Conservation (phyloP, 345 rosid genomes). For the Hibiscus syriacus region DNA sequence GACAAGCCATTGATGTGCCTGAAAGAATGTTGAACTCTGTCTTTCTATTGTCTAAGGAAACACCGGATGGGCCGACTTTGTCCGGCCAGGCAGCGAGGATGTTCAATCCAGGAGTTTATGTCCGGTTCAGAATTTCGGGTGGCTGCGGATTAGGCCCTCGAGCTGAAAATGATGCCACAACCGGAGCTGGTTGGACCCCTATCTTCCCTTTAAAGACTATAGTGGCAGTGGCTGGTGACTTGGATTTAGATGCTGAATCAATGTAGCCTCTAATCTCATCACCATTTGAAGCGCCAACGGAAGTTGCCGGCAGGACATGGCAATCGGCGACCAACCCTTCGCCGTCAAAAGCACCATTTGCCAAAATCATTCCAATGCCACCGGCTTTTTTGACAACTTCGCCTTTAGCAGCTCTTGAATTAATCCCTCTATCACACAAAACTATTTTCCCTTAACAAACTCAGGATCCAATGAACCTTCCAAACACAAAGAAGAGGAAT, state of each 20-base stretch:
- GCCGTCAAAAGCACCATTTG: constrained; percentile 80
- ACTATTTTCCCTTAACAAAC: constrained; percentile 63
- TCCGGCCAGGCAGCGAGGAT: constrained; percentile 97
- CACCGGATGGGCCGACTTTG: constrained; percentile 63
- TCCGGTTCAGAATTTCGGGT: constrained; percentile 85
- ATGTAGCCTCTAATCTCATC: constrained; percentile 64
- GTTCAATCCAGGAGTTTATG: constrained; percentile 83
- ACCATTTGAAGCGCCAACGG: constrained; percentile 66
- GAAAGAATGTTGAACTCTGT: constrained; percentile 83
- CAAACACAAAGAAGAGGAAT: constrained; percentile 68
- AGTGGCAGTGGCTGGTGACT: constrained; percentile 52
- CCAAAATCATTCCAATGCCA: constrained; percentile 86
- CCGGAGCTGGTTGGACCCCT: constrained; percentile 69
- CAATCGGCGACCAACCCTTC: constrained; percentile 91
- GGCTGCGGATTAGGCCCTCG: constrained; percentile 78
- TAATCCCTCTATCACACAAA: constrained; percentile 83
- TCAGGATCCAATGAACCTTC: constrained; percentile 71
- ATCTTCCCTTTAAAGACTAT: constrained; percentile 75
- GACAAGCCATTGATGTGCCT: constrained; percentile 97
- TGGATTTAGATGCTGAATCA: constrained; percentile 32
- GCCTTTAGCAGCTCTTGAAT: constrained; percentile 77
- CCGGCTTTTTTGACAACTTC: constrained; percentile 74
- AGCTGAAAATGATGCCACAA: constrained; percentile 84
- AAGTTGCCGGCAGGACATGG: constrained; percentile 73
- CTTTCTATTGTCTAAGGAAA: constrained; percentile 50